Percentiles rank a stretch among this genome's conserved stretches.
Evolutionary conservation across 129 eudicot species (phyloP).

Genomic region (Flaveria robusta): DNA sequence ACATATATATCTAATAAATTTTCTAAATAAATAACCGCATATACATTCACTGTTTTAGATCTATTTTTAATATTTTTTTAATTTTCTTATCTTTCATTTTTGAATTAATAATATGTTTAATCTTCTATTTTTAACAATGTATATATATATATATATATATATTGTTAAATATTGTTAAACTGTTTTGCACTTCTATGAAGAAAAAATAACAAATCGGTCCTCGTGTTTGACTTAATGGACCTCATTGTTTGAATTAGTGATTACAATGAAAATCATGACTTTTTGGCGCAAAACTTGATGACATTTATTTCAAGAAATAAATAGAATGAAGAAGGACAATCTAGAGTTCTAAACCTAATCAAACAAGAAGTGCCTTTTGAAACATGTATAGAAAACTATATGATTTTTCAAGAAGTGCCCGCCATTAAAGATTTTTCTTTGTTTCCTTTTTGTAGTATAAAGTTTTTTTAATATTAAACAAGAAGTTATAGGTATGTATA

Average conservation of each 20-base stretch:
- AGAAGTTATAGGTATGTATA: no score
- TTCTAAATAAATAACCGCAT: no score
- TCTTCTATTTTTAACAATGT: no score
- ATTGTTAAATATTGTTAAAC: background rate
- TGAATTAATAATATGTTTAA: background rate
- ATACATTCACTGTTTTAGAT: no score
- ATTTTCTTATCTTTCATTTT: background rate
- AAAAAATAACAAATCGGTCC: background rate
- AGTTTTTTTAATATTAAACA: no score
- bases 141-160: background rate
- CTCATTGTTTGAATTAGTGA: background rate
- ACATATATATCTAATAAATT: no score
- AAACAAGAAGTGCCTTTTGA: slow-evolving; percentile 1
- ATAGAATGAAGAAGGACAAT: background rate
- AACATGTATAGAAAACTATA: background rate
- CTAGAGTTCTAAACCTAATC: background rate
- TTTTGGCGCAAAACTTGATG: background rate
- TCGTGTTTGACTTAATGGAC: background rate
- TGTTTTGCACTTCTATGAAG: background rate
- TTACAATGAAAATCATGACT: background rate
- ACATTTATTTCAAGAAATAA: background rate
- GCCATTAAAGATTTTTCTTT: no score
- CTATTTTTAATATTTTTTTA: no score
- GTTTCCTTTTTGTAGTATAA: no score
- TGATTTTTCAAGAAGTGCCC: no score